Evolutionary conservation across 2,329 filamentous ascomycete species (phyloP).

Genomic region (Microdochium nivale): DNA sequence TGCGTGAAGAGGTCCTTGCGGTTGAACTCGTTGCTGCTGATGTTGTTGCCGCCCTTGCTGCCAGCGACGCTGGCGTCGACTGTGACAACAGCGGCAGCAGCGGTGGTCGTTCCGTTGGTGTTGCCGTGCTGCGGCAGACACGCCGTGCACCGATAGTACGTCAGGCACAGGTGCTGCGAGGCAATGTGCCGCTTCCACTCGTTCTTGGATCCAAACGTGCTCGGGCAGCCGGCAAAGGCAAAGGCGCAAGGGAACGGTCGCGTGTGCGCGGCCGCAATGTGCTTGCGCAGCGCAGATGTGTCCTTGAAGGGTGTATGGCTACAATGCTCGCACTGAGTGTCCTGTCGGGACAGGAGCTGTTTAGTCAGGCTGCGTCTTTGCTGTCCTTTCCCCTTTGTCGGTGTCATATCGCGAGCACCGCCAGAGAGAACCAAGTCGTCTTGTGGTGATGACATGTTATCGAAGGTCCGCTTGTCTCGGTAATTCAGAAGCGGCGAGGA

Average conservation of each 20-base stretch:
- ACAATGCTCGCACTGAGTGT: slow-evolving; percentile 52
- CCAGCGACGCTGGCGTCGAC: slow-evolving; percentile 7
- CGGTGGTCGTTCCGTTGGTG: slow-evolving; percentile 26
- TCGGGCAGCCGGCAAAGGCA: slow-evolving; percentile 71
- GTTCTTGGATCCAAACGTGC: slow-evolving; percentile 86
- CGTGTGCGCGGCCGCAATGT: slow-evolving; percentile 60
- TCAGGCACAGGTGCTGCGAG: slow-evolving; percentile 74
- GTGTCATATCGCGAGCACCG: slow-evolving; percentile 7
- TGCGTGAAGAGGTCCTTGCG: slow-evolving; percentile 94
- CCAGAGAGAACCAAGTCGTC: background rate
- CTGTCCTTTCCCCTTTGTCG: slow-evolving; percentile 28
- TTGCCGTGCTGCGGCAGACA: slow-evolving; percentile 29
- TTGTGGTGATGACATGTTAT: background rate
- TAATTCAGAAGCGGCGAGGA: background rate
- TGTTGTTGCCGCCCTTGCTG: slow-evolving; percentile 28
- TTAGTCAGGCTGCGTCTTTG: slow-evolving; percentile 37
- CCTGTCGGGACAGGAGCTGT: slow-evolving; percentile 37
- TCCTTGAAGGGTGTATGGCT: slow-evolving; percentile 60
- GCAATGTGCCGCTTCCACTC: slow-evolving; percentile 96
- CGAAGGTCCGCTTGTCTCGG: background rate
- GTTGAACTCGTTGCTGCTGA: slow-evolving; percentile 62
- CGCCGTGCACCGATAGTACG: slow-evolving; percentile 55
- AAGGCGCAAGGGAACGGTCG: slow-evolving; percentile 80
- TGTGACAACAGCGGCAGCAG: slow-evolving; percentile 46
- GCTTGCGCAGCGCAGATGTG: slow-evolving; percentile 56